Base-by-base conservation (phyloP, 495 filamentous ascomycete genomes). In the Hypoxylon cercidicola region DNA sequence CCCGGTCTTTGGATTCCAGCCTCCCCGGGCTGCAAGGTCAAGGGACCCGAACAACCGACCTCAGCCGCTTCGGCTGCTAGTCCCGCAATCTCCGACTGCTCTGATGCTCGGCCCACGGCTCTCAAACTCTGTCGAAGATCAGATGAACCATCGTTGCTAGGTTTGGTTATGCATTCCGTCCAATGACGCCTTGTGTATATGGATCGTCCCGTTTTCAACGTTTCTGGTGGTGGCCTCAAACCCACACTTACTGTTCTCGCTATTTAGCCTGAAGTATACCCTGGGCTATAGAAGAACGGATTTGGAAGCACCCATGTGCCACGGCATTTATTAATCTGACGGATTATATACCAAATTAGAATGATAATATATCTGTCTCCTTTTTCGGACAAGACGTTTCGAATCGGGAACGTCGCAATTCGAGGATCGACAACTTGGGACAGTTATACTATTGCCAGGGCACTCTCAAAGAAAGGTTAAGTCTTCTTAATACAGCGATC, bases 51-150 rank as follows among this genome's bases (percentile, higher is more conserved):
- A 64, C 60, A 51, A 54, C 54, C 60, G 20, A 63, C 60, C 65
- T 68, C 65, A 68, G 65, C 65, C 65, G 65, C 39, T 21, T 68
- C 65, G 65, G 65, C 18, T 63, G 46, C 45, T 32, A 41, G 46
- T 64, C 65, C 65, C 65, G 65, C 55, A 25, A 68, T 63, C 60
- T 68, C 65, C 65, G 65, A 39, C 43, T 43, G 55, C 60, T 64
- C 46, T 64, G 60, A 60, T 48, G 50, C 41, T 46, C 60, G 60
- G 46, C 47, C 65, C 65, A 60, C 59, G 60, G 50, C 59, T 47
- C 65, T 60, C 50, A 68, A 18, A 60, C 49, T 37, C 34, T 8
- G 30, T 30, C 37, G 52, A 62, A 62, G 53, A 62, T 62, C 58
- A 13, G 47, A 37, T 20, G 64, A 59, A 55, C 41, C 53, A 57